Base-by-base conservation (phyloP, 192 early-diverging fungal genomes). In the Backusella macrospora region DNA sequence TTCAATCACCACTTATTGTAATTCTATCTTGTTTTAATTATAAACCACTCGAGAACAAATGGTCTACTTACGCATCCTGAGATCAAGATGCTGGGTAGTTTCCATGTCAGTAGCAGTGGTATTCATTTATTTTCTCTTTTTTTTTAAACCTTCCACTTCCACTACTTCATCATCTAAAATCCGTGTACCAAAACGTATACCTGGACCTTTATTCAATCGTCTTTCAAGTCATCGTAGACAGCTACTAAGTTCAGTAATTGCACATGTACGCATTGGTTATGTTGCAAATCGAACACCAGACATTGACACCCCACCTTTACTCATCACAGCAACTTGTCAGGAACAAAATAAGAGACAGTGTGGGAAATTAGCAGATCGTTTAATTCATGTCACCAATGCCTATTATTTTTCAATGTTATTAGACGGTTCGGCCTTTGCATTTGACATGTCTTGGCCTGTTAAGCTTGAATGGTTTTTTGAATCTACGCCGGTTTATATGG, bases 281-380 rank as follows among this genome's bases (percentile, higher is more conserved):
- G 73, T 75, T 1, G 62, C 78, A 16, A 75, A 75, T 8, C 68
- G 78, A 23, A 79, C 78, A 13, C 78, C 78, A 12, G 64, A 75
- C 21, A 42, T 44, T 21, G 73, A 74, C 16, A 74, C 73, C 29
- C 78, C 78, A 6, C 73, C 78, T 2, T 16, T 79, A 13, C 45
- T 79, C 16, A 46, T 79, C 21, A 42, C 75, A 13, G 71, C 71
- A 18, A 43, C 21, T 8, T 14, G 63, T 18, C 18, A 13, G 47
- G 68, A 29, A 67, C 12, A 6, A 10, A 62, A 37, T 5, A 21
- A 62, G 7, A 62, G 4, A 10, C 55, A 62, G 12, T 9, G 42
- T 0, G 42, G 42, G 10, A 23, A 55, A 10, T 78, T 52, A 43
- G 72, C 23, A 13, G 29, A 78, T 42, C 68, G 78, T 14, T 26